Evolutionary conservation across 176 grass and related monocot genomes (phyloP).

Genomic region (Oryza officinalis): DNA sequence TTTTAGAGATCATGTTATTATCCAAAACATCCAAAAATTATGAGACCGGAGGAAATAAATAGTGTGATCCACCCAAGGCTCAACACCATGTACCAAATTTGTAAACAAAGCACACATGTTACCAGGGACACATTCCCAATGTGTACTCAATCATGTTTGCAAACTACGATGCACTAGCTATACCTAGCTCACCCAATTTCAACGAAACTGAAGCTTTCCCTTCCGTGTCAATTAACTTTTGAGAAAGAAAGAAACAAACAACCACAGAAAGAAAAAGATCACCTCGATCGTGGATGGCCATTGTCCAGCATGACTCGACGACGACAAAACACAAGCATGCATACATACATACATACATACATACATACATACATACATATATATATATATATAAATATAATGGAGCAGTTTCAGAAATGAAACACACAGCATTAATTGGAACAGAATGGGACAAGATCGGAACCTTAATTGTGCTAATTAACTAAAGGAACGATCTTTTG

Average conservation of each 20-base stretch:
- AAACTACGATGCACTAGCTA: background rate
- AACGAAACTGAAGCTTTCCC: slow-evolving; percentile 13
- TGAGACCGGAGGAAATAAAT: too few relatives aligned
- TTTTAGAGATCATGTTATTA: too few relatives aligned
- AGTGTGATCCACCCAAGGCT: too few relatives aligned
- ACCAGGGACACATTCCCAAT: background rate
- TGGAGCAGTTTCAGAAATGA: slow-evolving; percentile 1
- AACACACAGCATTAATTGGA: background rate
- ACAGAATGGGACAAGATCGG: slow-evolving; percentile 25
- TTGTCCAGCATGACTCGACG: slow-evolving; percentile 4
- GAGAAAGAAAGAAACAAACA: background rate
- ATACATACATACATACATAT: too few relatives aligned
- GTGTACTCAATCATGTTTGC: background rate
- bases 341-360: too few relatives aligned
- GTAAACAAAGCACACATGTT: too few relatives aligned
- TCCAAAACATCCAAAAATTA: too few relatives aligned
- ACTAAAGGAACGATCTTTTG: slow-evolving; percentile 20
- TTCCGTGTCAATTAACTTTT: background rate
- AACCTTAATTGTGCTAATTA: slow-evolving; percentile 5
- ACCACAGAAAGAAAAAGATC: background rate
- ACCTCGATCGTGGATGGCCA: background rate
- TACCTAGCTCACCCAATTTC: background rate
- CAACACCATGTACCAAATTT: too few relatives aligned
- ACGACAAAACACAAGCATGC: background rate
- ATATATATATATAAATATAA: too few relatives aligned